Evolutionary conservation across 1,284 basidiomycete genomes (phyloP).

Genomic region (Macrocystidia cucumis): DNA sequence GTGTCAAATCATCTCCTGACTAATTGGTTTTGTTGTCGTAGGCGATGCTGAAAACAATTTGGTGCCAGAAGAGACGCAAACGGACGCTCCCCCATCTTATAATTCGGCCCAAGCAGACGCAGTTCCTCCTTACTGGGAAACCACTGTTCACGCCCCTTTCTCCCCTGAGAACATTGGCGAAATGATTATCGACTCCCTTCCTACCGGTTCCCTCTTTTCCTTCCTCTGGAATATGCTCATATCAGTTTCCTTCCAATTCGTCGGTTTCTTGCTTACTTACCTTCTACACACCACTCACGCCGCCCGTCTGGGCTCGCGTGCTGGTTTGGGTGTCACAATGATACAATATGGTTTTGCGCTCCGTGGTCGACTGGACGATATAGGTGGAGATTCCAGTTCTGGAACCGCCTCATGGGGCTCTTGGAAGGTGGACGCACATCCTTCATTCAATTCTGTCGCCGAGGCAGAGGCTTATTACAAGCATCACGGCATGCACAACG

Average conservation of each 20-base stretch:
- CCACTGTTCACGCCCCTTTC: constrained; percentile 83
- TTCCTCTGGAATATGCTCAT: constrained; percentile 94
- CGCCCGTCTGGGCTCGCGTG: constrained; percentile 89
- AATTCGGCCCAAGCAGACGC: constrained; percentile 89
- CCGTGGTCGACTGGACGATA: constrained; percentile 33
- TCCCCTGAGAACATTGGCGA: constrained; percentile 50
- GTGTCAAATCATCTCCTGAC: constrained; percentile 3
- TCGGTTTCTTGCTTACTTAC: constrained; percentile 93
- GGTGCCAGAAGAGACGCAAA: constrained; percentile 74
- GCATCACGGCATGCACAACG: constrained; percentile 20
- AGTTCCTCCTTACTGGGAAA: constrained; percentile 98
- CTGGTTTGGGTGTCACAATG: constrained; percentile 91
- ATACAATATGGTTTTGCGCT: constrained; percentile 94
- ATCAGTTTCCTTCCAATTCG: constrained; percentile 94
- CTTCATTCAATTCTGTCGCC: constrained; percentile 30
- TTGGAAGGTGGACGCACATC: constrained; percentile 24
- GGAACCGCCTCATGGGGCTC: constrained; percentile 19
- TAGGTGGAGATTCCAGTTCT: constrained; percentile 13
- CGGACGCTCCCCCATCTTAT: constrained; percentile 86
- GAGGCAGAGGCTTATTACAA: constrained; percentile 41
- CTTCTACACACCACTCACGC: constrained; percentile 94
- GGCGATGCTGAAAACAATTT: constrained; percentile 66
- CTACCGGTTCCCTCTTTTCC: constrained; percentile 77
- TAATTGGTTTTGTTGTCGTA: constrained; percentile 7
- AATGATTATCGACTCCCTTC: constrained; percentile 69